Base-by-base conservation (phyloP, 164 flowering plant genomes). In the Chloranthus sessilifolius region DNA sequence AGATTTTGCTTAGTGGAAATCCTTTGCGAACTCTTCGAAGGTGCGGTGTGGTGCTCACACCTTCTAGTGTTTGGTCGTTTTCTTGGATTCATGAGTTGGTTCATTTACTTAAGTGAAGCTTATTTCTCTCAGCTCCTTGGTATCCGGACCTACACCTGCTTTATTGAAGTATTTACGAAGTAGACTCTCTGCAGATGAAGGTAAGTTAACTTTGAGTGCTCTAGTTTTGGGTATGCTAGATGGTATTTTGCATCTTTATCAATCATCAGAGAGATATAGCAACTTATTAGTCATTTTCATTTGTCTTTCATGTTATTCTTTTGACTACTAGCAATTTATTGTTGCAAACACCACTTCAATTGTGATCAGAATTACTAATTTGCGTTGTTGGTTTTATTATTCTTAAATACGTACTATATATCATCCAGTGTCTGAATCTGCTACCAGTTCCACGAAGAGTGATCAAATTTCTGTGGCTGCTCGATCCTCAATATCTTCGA, bases 1-100 rank as follows among this genome's bases (percentile, higher is more conserved):
- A 77, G 59, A 84, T 92, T 61, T 50, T 92, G 68, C 91, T 88
- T 12, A 45, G 51, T 52, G 99, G 99, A 23, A 92, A 92, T 71
- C 99, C 99, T 56, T 6, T 92, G 64, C 79, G 99, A 56, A 78
- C 86, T 53, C 76, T 92, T 55, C 55, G 96, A 71, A 88, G 99
- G 99, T 92, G 62, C 43, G 61, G 60, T 42, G 26, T 25, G 30
- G 38, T 7, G 20, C 27, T 25, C 1, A 10, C 25, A 23, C 7
- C 26, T 36, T 21, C 14, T 1, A 25, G n/a, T 36, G 24, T 52
- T 49, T 52, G 25, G 15, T 36, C 31, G 20, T 64, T 54, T 43
- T 11, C 49, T 25, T 48, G 27, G 28, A n/a, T 42, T 55, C 11
- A 9, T 59, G 9, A 28, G 12, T 9, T 47, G 24, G 10, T 16